A percentile compares a stretch with the other conserved stretches of the same genome.
phyloP scores from a whole-genome alignment of 305 asterid species.

The Fraxinus paxiana region DNA sequence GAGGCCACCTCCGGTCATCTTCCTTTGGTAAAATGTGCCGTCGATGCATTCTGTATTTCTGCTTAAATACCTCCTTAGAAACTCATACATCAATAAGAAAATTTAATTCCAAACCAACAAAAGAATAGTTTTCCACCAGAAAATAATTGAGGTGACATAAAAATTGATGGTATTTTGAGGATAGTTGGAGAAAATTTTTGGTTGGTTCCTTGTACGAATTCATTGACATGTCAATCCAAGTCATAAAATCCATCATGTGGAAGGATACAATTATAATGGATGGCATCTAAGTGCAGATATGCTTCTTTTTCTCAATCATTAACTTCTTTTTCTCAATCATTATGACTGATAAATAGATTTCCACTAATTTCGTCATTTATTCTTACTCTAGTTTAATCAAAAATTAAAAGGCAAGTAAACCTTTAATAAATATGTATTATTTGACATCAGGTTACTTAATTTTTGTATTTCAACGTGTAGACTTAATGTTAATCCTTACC shows the following conservation, averaged over 20 bases:
- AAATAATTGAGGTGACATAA: neutral
- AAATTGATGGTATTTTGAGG: neutral
- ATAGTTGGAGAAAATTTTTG: neutral
- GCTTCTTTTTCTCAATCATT: neutral
- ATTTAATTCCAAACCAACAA: neutral
- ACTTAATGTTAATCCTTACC: neutral
- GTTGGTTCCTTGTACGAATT: neutral
- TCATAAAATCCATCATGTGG: neutral
- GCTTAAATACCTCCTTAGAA: slow-evolving; percentile 13
- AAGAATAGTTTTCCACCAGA: neutral
- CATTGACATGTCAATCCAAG: neutral
- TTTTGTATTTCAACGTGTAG: neutral
- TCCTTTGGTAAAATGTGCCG: slow-evolving; percentile 46
- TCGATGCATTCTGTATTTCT: slow-evolving; percentile 50
- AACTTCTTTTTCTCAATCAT: neutral
- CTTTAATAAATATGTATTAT: neutral
- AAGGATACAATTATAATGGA: neutral
- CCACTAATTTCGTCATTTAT: neutral
- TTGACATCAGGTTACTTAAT: neutral
- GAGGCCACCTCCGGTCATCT: slow-evolving; percentile 33
- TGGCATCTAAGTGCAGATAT: neutral
- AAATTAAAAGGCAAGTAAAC: neutral
- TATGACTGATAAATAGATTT: neutral
- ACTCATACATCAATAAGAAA: neutral
- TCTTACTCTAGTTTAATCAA: neutral